Percentiles rank a stretch among this genome's conserved stretches.
phyloP scores from a whole-genome alignment of 371 early-diverging fungal genomes.

The Saksenaea oblongispora region DNA sequence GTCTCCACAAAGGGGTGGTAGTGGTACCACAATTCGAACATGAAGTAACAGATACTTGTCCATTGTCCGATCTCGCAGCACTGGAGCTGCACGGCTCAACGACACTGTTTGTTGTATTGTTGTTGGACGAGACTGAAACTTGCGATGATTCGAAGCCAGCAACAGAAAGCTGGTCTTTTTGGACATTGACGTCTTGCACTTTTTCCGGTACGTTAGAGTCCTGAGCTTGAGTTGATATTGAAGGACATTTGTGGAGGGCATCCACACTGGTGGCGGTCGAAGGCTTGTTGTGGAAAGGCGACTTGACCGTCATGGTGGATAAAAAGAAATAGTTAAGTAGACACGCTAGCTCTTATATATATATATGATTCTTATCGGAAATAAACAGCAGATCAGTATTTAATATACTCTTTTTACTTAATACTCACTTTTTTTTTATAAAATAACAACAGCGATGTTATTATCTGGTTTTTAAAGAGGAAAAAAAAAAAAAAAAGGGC shows the following conservation, averaged over 20 bases:
- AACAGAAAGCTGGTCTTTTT: conserved; percentile 31
- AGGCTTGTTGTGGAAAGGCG: conserved; percentile 55
- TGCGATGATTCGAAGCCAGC: conserved; percentile 49
- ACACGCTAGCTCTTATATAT: too few relatives aligned
- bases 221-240: conserved; percentile 22
- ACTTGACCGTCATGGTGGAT: conserved; percentile 52
- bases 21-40: conserved; percentile 91
- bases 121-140: conserved; percentile 45
- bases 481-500: not conserved
- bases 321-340: not conserved
- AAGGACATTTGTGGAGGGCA: conserved; percentile 54
- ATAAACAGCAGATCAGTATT: too few relatives aligned
- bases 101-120: conserved; percentile 24
- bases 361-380: too few relatives aligned
- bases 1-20: conserved; percentile 93
- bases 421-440: not conserved
- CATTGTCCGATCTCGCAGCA: conserved; percentile 58
- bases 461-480: not conserved
- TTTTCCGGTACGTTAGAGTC: conserved; percentile 22
- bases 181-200: conserved; percentile 7
- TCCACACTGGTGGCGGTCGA: conserved; percentile 56
- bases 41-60: conserved; percentile 51
- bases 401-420: too few relatives aligned
- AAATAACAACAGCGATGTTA: not conserved
- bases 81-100: conserved; percentile 60